Base-by-base conservation (phyloP, 352 stramenopile species). In the Lagenidium giganteum region DNA sequence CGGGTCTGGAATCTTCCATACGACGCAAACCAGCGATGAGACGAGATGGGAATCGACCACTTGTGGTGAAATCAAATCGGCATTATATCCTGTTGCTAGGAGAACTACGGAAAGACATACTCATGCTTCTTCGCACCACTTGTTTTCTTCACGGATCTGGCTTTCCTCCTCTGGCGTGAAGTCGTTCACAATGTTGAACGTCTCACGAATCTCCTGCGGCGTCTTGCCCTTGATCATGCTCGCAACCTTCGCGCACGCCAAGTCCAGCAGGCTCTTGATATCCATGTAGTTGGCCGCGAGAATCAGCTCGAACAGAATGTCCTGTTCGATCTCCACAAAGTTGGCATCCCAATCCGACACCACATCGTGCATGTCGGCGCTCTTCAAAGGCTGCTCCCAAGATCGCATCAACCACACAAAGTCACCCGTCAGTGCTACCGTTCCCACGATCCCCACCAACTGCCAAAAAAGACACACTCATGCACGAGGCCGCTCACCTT, bases 141-240 rank as follows among this genome's bases (percentile, higher is more conserved):
- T 99, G 87, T 99, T 99, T 70, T 99, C 96, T 69, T 99, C 96
- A 24, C 96, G 88, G 31, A 99, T 98, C 73, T 98, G 93, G 21
- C 91, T 96, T 74, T 99, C 97, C 59, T 99, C 96, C 63, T 99
- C 96, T 0, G 96, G 97, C 39, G 95, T 99, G 60, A 99, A 99
- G 75, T 99, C 97, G 75, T 99, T 99, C 27, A 96, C 89, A 65
- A 99, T 99, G 80, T 99, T 99, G 76, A 99, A 99, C 23, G 93
- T 98, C 57, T 98, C 86, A 32, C 97, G 87, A 70, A 99, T 99
- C 71, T 99, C 97, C 70, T 99, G 96, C 4, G 97, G 95, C 9
- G 94, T 98, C 81, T 99, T 99, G 51, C 87, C 87, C 70, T 95
- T 97, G 64, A 95, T 95, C 77, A 95, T 93, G 41, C 76, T 93